A percentile compares a stretch with the other conserved stretches of the same genome.
Evolutionary conservation across 352 stramenopile species (phyloP).

Genomic region (Globisporangium nunn): DNA sequence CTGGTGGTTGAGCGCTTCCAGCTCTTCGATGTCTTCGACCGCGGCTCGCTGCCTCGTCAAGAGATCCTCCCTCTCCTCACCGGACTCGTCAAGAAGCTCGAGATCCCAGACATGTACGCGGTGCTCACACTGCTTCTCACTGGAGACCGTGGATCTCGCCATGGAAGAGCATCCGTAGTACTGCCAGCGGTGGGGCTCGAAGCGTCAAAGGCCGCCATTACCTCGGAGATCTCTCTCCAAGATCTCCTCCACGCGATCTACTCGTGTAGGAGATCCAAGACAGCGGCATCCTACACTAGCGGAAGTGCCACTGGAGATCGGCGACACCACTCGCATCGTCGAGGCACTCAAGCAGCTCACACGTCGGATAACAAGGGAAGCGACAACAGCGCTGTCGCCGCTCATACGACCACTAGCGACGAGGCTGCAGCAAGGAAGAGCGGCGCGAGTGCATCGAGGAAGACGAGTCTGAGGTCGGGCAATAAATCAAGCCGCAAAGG

Average conservation of each 20-base stretch:
- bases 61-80: conserved; percentile 36
- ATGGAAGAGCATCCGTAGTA: neutral
- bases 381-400: neutral
- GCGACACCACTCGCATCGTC: too few relatives aligned
- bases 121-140: conserved; percentile 22
- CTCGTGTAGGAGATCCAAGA: conserved; percentile 5
- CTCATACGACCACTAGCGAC: neutral
- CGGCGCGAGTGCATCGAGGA: neutral
- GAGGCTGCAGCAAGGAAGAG: neutral
- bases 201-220: neutral
- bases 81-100: conserved; percentile 22
- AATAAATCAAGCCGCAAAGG: neutral
- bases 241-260: conserved; percentile 5
- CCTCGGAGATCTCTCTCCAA: conserved; percentile 6
- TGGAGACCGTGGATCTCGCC: neutral
- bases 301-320: too few relatives aligned
- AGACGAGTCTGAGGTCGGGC: neutral
- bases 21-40: conserved; percentile 38
- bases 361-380: neutral
- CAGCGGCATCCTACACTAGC: neutral
- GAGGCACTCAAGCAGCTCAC: neutral
- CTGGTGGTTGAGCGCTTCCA: conserved; percentile 29
- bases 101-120: conserved; percentile 37
- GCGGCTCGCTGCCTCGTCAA: conserved; percentile 23
- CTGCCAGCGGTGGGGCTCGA: neutral